Evolutionary conservation across 495 filamentous ascomycete species (phyloP), one percentile per base, ranked within the genome.

Genomic region (Aspergillus olivimuriae): DNA sequence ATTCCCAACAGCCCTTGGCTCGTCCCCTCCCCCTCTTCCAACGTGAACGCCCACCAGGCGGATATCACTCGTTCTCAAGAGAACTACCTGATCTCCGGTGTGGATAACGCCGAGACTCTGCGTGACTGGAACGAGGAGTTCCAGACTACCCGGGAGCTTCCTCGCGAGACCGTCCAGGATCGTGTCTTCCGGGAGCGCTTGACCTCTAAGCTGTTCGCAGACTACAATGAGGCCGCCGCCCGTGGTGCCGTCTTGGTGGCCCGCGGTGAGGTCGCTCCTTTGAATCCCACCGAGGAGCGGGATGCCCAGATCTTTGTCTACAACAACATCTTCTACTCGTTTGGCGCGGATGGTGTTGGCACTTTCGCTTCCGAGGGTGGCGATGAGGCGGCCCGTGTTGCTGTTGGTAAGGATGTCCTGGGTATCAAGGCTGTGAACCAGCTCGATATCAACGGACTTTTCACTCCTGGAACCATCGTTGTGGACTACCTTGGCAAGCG

Each of bases 51-150:
- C 36, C 94, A 97, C 62, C 78, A 82, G 53, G 51, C 89, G 14
- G 94, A 99, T 56, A 76, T 86, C 38, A 86, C 88, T 4, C 82
- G 94, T 30, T 83, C 89, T 14, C 94, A 99, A 65, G 94, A 99
- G 68, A 86, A 83, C 43, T 96, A 86, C 62, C 72, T 99, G 45
- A 77, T 95, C 34, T 75, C 85, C 23, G 94, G 94, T 7, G 82
- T 87, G 18, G 94, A 99, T 50, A 94, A 89, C 51, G 83, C 88
- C 0, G 94, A 99, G 51, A 91, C 92, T 1, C 65, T 99, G 51
- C 78, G 94, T 17, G 94, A 99, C 62, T 99, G 94, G 88, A 99
- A 99, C 57, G 94, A 99, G 62, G 94, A 99, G 57, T 95, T 99
- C 63, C 94, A 97, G 58, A 94, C 90, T 4, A 95, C 92, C 3